Evolutionary conservation across 495 filamentous ascomycete genomes (phyloP), one percentile per base, ranked within the genome.

Genomic region (Alectoria sarmentosa): DNA sequence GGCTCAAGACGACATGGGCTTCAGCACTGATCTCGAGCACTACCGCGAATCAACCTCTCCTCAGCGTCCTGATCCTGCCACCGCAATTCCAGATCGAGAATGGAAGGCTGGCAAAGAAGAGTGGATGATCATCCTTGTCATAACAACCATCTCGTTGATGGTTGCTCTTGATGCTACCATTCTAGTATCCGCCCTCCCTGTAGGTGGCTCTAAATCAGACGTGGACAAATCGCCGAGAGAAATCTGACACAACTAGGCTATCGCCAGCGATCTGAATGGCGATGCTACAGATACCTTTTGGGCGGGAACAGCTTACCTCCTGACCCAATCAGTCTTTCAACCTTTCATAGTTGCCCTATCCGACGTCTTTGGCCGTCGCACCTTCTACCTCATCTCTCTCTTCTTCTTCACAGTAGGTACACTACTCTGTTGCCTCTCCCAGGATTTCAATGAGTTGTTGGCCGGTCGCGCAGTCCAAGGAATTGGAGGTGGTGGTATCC

Each of bases 161-260:
- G 79, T 82, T 1, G 74, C 81, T 3, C 73, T 85, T n/a, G 83
- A 85, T 62, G 77, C 80, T 3, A 82, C 80, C n/a, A 79, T 84
- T 34, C 63, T 85, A 11, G 76, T 80, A 11, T 74, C 80, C 5
- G 74, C 76, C 4, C 67, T 82, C 15, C 73, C 76, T 10, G 68
- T 72, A 46, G 19, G 46, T n/a, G 19, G 17, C 41, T 44, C n/a
- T 14, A 10, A 41, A 41, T 4, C n/a, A 15, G 41, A n/a, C 17
- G 41, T n/a, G 41, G n/a, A 21, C 19, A 19, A n/a, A 19, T 44
- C 41, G 19, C n/a, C 41, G 3, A 44, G 41, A 44, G 17, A n/a
- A 44, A 44, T 9, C 41, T 44, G n/a, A 44, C 41, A n/a, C 15
- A 21, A n/a, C 41, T 44, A 44, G 41, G 41, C 41, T 44, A 74